Percentiles rank a stretch among this genome's conserved stretches.
Evolutionary conservation across 2,329 filamentous ascomycete genomes (phyloP).

Genomic region (Xylaria polymorpha): DNA sequence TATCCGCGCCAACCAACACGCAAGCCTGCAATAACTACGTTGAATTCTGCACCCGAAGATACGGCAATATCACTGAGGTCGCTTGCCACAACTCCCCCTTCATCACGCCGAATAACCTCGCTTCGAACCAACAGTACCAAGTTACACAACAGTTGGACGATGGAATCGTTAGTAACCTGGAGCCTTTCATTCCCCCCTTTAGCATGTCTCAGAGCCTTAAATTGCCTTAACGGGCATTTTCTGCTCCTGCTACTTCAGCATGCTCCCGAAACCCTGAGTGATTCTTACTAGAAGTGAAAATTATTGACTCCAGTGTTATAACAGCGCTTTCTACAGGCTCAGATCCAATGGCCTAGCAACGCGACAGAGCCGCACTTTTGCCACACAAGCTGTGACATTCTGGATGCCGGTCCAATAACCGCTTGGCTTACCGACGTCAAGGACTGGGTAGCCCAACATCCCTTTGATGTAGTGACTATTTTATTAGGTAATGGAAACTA

Average conservation of each 20-base stretch:
- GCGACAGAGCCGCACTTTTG: conserved; percentile 75
- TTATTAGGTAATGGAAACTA: conserved; percentile 87
- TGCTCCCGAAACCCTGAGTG: no score
- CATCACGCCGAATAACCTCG: conserved; percentile 74
- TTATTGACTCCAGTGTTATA: no score
- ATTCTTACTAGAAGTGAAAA: no score
- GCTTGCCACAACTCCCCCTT: conserved; percentile 87
- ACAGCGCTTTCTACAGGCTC: conserved; percentile 68
- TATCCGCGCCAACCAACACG: conserved; percentile 71
- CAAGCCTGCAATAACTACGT: conserved; percentile 82
- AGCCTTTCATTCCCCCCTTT: no score
- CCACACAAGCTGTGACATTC: conserved; percentile 83
- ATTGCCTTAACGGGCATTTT: no score
- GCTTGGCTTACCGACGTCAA: conserved; percentile 76
- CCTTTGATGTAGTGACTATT: conserved; percentile 89
- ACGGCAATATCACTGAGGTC: conserved; percentile 84
- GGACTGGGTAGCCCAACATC: conserved; percentile 78
- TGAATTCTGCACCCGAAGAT: conserved; percentile 80
- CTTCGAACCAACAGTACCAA: conserved; percentile 77
- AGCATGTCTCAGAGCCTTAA: no score
- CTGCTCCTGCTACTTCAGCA: no score
- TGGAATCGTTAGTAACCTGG: conserved; percentile 59
- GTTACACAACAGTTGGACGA: conserved; percentile 82
- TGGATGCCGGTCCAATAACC: conserved; percentile 83
- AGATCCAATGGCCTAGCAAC: conserved; percentile 69